phyloP scores from a whole-genome alignment of 108 stramenopile species.

The Conticribra guillardii region DNA sequence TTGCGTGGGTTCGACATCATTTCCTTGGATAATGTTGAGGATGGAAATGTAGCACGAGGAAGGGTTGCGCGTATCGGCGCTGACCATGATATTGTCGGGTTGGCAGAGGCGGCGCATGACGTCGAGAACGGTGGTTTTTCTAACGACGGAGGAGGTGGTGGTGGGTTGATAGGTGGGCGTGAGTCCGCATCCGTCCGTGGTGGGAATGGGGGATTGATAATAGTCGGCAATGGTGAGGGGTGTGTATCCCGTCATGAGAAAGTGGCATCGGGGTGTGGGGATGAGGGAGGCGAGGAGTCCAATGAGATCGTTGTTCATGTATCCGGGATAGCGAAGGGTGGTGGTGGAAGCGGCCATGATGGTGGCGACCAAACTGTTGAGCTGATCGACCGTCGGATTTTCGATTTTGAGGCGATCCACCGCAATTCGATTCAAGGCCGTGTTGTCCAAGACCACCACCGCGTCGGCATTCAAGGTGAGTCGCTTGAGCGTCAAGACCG shows the following conservation, averaged over 20 bases:
- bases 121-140: slow-evolving; percentile 99
- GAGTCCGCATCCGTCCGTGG: slow-evolving; percentile 15
- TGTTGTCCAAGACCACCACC: slow-evolving; percentile 97
- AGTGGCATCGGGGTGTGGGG: slow-evolving; percentile 99
- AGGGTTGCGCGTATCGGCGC: slow-evolving; percentile 89
- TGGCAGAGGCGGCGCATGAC: slow-evolving; percentile 99
- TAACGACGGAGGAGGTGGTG: slow-evolving; percentile 56
- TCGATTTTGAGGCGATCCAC: slow-evolving; percentile 90
- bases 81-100: slow-evolving; percentile 99
- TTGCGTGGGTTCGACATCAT: slow-evolving; percentile 96
- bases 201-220: slow-evolving; percentile 30
- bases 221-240: slow-evolving; percentile 72
- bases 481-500: slow-evolving; percentile 94
- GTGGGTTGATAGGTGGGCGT: slow-evolving; percentile 19
- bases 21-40: slow-evolving; percentile 98
- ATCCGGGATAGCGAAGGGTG: slow-evolving; percentile 97
- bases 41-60: slow-evolving; percentile 96
- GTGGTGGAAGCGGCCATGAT: slow-evolving; percentile 99
- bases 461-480: slow-evolving; percentile 97
- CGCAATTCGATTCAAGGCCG: slow-evolving; percentile 96
- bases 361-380: slow-evolving; percentile 96
- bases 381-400: slow-evolving; percentile 96
- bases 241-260: slow-evolving; percentile 99
- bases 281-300: slow-evolving; percentile 96
- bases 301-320: slow-evolving; percentile 99